Conservation (phyloP, 208 protist species). For the Leishmania major region DNA sequence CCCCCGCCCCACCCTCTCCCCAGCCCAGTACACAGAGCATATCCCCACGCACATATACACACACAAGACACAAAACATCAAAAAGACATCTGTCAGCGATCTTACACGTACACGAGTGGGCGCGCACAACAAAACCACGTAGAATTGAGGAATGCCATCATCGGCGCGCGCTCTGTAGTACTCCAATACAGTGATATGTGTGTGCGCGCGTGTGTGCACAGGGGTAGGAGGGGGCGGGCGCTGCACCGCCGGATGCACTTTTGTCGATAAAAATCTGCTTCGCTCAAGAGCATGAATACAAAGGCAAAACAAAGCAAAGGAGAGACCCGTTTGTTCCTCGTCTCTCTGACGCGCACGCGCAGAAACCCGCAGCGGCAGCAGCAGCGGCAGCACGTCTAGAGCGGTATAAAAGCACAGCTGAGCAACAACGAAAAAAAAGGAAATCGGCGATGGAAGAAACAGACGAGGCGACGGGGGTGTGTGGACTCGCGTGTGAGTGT, state of each 20-base stretch:
- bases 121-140: slow-evolving; percentile 1
- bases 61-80: neutral
- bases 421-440: neutral
- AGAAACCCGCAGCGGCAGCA: neutral
- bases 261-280: neutral
- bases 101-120: neutral
- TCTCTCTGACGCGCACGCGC: neutral
- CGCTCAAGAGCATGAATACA: neutral
- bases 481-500: neutral
- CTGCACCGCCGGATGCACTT: neutral
- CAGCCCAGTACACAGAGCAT: neutral
- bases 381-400: neutral
- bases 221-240: neutral
- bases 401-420: neutral
- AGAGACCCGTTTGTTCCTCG: too few species aligned
- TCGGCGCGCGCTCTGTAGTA: neutral
- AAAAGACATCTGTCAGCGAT: neutral
- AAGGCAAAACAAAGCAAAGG: neutral
- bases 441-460: neutral
- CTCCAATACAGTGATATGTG: neutral
- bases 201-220: neutral
- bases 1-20: neutral
- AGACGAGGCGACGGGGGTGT: neutral
- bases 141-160: neutral
- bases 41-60: neutral